These are phyloP conservation scores for Cyclotella atomus DNA, from an alignment of 108 stramenopile genomes.

Conservation along the genomic window DNA sequence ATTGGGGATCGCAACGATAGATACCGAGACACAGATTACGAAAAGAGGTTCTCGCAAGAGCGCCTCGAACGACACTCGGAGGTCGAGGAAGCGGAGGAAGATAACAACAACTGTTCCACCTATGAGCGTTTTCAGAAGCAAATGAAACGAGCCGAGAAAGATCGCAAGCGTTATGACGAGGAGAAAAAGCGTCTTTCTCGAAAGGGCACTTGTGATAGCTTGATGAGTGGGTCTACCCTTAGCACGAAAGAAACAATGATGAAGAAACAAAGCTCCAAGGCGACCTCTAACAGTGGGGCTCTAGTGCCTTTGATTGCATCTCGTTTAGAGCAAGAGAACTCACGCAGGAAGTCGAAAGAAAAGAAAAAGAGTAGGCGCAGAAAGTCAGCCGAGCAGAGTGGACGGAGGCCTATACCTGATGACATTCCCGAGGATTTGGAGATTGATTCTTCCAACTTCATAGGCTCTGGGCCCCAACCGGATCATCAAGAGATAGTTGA, in stretches of 20 bases:
- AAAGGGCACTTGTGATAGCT: not conserved
- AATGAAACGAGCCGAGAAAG: not conserved
- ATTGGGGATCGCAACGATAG: constrained; percentile 1
- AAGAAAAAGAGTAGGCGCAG: not conserved
- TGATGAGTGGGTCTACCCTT: constrained; percentile 10
- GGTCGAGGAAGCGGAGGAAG: too few relatives aligned
- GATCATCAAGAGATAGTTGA: not conserved
- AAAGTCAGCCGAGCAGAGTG: not conserved
- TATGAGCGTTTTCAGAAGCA: constrained; percentile 9
- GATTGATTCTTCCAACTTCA: not conserved
- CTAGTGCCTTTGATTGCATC: not conserved
- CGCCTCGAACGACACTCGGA: too few relatives aligned
- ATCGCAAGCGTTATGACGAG: not conserved
- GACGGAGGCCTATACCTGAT: not conserved
- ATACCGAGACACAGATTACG: not conserved
- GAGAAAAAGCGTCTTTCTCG: not conserved
- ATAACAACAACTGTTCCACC: not conserved
- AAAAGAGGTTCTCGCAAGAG: not conserved
- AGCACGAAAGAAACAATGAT: constrained; percentile 17
- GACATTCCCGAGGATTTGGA: constrained; percentile 18
- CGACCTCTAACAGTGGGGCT: not conserved
- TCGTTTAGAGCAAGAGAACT: constrained; percentile 2
- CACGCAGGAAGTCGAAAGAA: constrained; percentile 1
- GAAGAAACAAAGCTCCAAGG: not conserved
- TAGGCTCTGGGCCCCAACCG: not conserved